A percentile compares a stretch with the other conserved stretches of the same genome.
phyloP scores from a whole-genome alignment of 805 yeast genomes.

The Pichia occidentalis region DNA sequence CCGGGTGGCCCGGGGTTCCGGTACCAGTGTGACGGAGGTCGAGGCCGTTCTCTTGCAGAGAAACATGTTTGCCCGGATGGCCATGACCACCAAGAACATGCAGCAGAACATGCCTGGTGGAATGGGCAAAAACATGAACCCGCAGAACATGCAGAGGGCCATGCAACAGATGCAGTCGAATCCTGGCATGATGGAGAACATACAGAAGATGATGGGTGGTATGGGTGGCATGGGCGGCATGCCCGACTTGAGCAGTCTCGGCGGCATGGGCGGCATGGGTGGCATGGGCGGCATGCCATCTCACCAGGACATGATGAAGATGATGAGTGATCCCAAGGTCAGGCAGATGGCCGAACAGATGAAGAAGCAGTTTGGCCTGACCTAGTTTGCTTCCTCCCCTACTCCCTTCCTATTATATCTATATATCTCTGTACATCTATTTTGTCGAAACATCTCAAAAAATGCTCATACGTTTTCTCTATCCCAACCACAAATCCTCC shows the following conservation, averaged over 20 bases:
- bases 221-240: constrained; percentile 52
- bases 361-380: constrained; percentile 25
- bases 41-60: constrained; percentile 89
- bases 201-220: constrained; percentile 71
- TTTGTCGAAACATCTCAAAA: too few species aligned
- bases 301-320: constrained; percentile 39
- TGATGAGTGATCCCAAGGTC: constrained; percentile 67
- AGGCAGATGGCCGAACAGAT: constrained; percentile 51
- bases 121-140: constrained; percentile 25
- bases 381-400: too few species aligned
- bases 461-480: too few species aligned
- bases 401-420: too few species aligned
- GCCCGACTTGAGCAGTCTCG: constrained; percentile 48
- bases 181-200: constrained; percentile 68
- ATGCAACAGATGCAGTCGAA: constrained; percentile 61
- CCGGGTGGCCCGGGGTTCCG: constrained; percentile 91
- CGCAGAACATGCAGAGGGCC: constrained; percentile 34
- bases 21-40: constrained; percentile 86
- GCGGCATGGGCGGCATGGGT: constrained; percentile 14
- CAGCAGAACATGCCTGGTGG: constrained; percentile 41
- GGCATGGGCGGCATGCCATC: constrained; percentile 33
- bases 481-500: too few species aligned
- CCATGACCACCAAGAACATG: constrained; percentile 60
- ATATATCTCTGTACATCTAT: too few species aligned
- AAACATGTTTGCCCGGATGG: constrained; percentile 91